These are phyloP conservation scores for Colletotrichum godetiae DNA, from an alignment of 2,329 filamentous ascomycete species.

Conservation along the genomic window DNA sequence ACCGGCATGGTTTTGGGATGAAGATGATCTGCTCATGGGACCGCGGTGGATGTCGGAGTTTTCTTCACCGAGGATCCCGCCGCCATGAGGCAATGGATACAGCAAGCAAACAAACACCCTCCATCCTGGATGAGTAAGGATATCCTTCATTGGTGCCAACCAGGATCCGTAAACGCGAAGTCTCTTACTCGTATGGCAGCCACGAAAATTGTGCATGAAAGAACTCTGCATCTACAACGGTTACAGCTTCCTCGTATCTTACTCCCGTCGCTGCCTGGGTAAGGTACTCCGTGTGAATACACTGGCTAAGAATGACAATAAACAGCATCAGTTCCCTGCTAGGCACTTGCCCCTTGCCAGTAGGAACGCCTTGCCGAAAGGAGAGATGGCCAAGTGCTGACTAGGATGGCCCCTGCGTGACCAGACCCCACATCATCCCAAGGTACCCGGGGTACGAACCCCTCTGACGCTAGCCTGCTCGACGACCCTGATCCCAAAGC, in stretches of 20 bases:
- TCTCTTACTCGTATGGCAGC: background rate
- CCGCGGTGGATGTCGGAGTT: background rate
- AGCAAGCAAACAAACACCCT: background rate
- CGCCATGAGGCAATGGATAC: background rate
- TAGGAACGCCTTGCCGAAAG: background rate
- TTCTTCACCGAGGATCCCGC: background rate
- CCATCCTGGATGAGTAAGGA: background rate
- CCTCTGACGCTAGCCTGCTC: background rate
- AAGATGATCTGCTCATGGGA: background rate
- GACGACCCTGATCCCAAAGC: conserved; percentile 18
- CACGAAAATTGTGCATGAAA: background rate
- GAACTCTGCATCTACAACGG: background rate
- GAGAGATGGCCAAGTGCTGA: conserved; percentile 15
- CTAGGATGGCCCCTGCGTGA: conserved; percentile 4
- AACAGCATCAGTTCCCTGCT: background rate
- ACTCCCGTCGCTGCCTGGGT: background rate
- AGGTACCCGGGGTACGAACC: background rate
- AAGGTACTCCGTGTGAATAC: no score
- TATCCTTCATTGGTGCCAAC: background rate
- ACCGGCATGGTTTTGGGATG: background rate
- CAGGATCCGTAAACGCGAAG: background rate
- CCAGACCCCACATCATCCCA: background rate
- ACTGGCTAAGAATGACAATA: conserved; percentile 1
- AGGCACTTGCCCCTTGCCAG: background rate
- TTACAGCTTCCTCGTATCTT: background rate